Evolutionary conservation across 805 yeast species (phyloP).

Genomic region (Lachancea cidri): DNA sequence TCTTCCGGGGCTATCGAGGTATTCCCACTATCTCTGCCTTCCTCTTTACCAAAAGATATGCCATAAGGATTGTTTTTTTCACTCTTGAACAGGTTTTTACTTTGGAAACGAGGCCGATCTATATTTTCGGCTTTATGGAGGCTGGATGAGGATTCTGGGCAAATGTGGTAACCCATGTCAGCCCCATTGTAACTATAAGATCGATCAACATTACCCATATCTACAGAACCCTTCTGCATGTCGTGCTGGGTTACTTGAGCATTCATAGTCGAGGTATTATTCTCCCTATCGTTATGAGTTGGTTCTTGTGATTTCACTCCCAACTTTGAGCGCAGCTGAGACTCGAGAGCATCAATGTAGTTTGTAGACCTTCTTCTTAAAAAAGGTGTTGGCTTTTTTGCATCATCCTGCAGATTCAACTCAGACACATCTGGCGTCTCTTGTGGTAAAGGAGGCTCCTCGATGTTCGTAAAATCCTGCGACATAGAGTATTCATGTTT

Average conservation of each 20-base stretch:
- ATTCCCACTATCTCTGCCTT: slow-evolving; percentile 3
- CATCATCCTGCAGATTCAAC: not conserved
- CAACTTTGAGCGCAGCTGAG: slow-evolving; percentile 1
- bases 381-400: slow-evolving; percentile 1
- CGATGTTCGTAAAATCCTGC: slow-evolving; percentile 18
- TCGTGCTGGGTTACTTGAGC: slow-evolving; percentile 2
- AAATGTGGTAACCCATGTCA: slow-evolving; percentile 12
- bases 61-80: not conserved
- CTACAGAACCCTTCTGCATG: slow-evolving; percentile 7
- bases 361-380: slow-evolving; percentile 17
- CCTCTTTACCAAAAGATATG: slow-evolving; percentile 2
- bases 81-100: not conserved
- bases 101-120: not conserved
- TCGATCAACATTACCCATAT: slow-evolving; percentile 3
- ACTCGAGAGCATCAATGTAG: slow-evolving; percentile 16
- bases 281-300: slow-evolving; percentile 1
- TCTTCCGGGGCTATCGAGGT: not conserved
- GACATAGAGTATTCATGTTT: not conserved
- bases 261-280: slow-evolving; percentile 11
- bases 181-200: slow-evolving; percentile 7
- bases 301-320: not conserved
- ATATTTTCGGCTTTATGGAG: not conserved
- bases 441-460: slow-evolving; percentile 21
- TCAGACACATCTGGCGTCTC: slow-evolving; percentile 13
- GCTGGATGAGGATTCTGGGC: not conserved